A percentile compares a stretch with the other conserved stretches of the same genome.
Evolutionary conservation across 2,329 filamentous ascomycete genomes (phyloP).

Genomic region (Endoconidiophora polonica): DNA sequence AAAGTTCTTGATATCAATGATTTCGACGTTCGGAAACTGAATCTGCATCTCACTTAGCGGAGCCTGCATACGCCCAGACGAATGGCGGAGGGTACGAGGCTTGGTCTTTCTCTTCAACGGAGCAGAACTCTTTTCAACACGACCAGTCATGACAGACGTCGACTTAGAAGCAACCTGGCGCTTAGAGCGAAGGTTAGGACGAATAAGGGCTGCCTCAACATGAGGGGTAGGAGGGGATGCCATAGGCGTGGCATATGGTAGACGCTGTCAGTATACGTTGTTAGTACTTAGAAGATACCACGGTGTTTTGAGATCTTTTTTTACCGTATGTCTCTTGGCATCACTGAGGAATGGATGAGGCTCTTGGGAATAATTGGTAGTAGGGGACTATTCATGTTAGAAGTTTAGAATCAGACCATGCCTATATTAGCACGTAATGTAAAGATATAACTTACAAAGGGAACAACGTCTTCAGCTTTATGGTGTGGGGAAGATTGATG

Average conservation of each 20-base stretch:
- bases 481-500: not conserved
- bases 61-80: slow-evolving; percentile 31
- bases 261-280: no score
- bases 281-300: no score
- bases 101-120: slow-evolving; percentile 17
- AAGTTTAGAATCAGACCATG: not conserved
- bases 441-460: not conserved
- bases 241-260: slow-evolving; percentile 10
- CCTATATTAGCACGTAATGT: not conserved
- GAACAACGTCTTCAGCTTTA: not conserved
- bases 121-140: slow-evolving; percentile 12
- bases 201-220: not conserved
- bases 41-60: slow-evolving; percentile 57
- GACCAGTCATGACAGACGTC: not conserved
- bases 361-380: not conserved
- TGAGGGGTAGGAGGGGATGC: slow-evolving; percentile 7
- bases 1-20: slow-evolving; percentile 66
- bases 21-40: slow-evolving; percentile 40
- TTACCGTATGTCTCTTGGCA: no score
- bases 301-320: no score
- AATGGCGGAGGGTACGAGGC: slow-evolving; percentile 19
- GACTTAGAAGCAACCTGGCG: slow-evolving; percentile 2
- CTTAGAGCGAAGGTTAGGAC: slow-evolving; percentile 8
- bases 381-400: not conserved
- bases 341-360: no score